phyloP scores from a whole-genome alignment of 257 asterid genomes.

The Solanum sejunctum region DNA sequence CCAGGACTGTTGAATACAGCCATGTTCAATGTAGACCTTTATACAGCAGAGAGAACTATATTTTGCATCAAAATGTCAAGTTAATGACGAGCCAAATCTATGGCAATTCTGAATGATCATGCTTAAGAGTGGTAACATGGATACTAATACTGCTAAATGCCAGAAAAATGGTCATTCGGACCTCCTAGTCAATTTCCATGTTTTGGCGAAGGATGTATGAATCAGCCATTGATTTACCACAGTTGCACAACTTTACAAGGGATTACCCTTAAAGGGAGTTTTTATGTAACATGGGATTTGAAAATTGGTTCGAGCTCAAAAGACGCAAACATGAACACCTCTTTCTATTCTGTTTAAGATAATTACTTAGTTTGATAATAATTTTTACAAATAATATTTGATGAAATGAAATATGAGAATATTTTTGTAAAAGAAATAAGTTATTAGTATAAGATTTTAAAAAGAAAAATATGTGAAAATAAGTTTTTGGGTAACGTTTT shows the following conservation, averaged over 20 bases:
- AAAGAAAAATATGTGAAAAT: no score
- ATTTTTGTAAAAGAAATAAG: no score
- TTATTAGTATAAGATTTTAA: no score
- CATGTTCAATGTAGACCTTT: conserved; percentile 25
- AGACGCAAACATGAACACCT: conserved; percentile 8
- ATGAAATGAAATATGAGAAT: no score
- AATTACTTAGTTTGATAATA: no score
- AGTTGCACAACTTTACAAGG: conserved; percentile 46
- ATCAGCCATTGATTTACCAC: conserved; percentile 60
- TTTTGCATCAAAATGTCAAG: conserved; percentile 60
- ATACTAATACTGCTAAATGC: conserved; percentile 58
- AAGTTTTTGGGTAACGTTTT: no score
- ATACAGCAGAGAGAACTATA: conserved; percentile 57
- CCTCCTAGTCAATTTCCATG: conserved; percentile 52
- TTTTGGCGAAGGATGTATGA: conserved; percentile 75
- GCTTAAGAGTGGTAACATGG: conserved; percentile 84
- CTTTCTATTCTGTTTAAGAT: conserved; percentile 36
- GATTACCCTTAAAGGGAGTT: conserved; percentile 40
- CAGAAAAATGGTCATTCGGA: conserved; percentile 51
- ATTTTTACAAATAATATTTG: no score
- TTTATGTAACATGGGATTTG: conserved; percentile 69
- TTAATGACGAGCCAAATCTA: conserved; percentile 47
- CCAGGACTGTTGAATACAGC: conserved; percentile 26
- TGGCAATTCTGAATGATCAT: conserved; percentile 95
- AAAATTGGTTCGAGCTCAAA: background rate